Conservation (phyloP, 164 flowering plant species). For the Nymphaea thermarum region DNA sequence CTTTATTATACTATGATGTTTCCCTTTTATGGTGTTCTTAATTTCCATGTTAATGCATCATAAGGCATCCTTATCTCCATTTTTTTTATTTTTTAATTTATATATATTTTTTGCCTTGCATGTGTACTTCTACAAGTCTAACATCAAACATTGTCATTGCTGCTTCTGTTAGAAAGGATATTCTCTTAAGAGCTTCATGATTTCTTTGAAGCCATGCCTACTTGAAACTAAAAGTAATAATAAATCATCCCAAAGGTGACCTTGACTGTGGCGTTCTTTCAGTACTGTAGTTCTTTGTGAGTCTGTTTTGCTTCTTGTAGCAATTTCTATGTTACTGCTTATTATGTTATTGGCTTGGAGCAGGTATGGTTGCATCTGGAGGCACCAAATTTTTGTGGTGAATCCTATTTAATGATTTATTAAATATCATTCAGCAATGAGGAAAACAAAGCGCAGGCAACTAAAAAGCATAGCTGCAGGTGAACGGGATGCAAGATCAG, state of each 20-base stretch:
- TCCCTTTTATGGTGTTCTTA: too few species aligned
- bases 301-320: neutral
- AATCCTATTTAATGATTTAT: neutral
- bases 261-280: neutral
- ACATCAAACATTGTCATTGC: too few species aligned
- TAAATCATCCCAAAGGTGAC: neutral
- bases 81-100: too few species aligned
- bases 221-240: too few species aligned
- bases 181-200: too few species aligned
- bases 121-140: too few species aligned
- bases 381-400: neutral
- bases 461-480: conserved; percentile 14
- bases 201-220: too few species aligned
- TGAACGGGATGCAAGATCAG: conserved; percentile 6
- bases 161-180: too few species aligned
- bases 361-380: neutral
- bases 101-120: too few species aligned
- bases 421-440: conserved; percentile 24
- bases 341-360: neutral
- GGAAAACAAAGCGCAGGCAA: conserved; percentile 32
- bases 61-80: too few species aligned
- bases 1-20: too few species aligned
- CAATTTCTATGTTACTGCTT: neutral
- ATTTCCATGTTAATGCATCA: too few species aligned
- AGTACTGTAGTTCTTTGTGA: neutral